Base-by-base conservation (phyloP, 768 basidiomycete species). In the Butyriboletus loyo region DNA sequence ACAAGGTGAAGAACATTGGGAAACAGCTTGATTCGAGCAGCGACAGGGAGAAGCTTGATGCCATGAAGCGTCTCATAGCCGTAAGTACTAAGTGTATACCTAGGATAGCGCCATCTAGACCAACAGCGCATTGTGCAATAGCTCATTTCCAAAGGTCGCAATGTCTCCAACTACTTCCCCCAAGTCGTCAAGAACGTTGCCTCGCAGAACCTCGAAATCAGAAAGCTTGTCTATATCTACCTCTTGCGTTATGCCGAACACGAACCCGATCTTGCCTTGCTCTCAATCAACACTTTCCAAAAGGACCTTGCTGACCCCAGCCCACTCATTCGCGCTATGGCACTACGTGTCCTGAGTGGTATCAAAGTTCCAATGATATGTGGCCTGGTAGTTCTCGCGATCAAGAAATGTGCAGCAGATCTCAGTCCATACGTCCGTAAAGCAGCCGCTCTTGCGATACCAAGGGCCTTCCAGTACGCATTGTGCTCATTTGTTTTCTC, bases 201-300 rank as follows among this genome's bases (percentile, higher is more conserved):
- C 2, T 90, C 93, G 3, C 83, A 85, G 50, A 91, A 92, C 65
- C 83, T 98, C 44, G 93, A 97, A 70, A 87, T 96, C 62, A 85
- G 96, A 53, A 98, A 98, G 72, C 84, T 99, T 47, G 93, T 98
- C 35, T 98, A 98, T 71, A 96, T 98, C 58, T 99, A 96, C 74
- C 86, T 99, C 58, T 76, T 98, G 40, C 87, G 92, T 54, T 95
- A 97, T 71, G 93, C 97, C 45, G 86, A 90, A 37, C 83, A 86
- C 31, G 94, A 97, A 62, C 95, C 97, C 14, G 97, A 98, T 69
- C 85, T 98, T 43, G 90, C 96, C 1, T 73, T 99, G 44, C 79
- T 99, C 28, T 95, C 94, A 3, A 96, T 99, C 75, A 99, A 99
- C 73, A 96, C 96, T 1, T 98, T 98, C 66, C 97, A 99, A 70